Percentiles rank a stretch among this genome's conserved stretches.
phyloP scores from a whole-genome alignment of 2,329 filamentous ascomycete genomes.

The Metarhizium rileyi region DNA sequence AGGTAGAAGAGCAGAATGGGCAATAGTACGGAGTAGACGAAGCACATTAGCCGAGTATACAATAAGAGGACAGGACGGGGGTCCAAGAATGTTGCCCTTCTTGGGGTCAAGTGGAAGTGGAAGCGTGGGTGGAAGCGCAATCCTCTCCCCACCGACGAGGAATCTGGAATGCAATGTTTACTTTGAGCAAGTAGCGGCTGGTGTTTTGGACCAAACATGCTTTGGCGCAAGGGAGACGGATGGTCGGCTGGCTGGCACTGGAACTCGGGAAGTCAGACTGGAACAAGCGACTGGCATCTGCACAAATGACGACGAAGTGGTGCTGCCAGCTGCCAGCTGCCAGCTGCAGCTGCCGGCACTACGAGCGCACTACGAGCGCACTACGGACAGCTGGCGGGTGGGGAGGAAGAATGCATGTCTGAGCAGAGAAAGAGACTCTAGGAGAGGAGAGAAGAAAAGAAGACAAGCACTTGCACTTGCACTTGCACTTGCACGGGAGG shows the following conservation, averaged over 20 bases:
- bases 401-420: neutral
- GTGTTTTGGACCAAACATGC: constrained; percentile 8
- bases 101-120: constrained; percentile 6
- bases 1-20: neutral
- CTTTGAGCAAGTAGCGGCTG: constrained; percentile 6
- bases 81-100: neutral
- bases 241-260: constrained; percentile 4
- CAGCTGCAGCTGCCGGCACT: neutral
- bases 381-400: neutral
- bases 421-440: neutral
- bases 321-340: constrained; percentile 6
- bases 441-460: too few species aligned
- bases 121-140: neutral
- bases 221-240: constrained; percentile 6
- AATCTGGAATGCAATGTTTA: constrained; percentile 14
- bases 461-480: too few species aligned
- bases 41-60: neutral
- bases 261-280: constrained; percentile 6
- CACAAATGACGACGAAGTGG: neutral
- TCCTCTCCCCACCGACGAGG: neutral
- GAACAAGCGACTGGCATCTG: constrained; percentile 8
- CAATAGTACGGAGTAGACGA: neutral
- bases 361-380: neutral
- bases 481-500: too few species aligned
- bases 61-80: constrained; percentile 3